These are phyloP conservation scores for Misopates orontium DNA, from an alignment of 257 asterid genomes.

Conservation along the genomic window DNA sequence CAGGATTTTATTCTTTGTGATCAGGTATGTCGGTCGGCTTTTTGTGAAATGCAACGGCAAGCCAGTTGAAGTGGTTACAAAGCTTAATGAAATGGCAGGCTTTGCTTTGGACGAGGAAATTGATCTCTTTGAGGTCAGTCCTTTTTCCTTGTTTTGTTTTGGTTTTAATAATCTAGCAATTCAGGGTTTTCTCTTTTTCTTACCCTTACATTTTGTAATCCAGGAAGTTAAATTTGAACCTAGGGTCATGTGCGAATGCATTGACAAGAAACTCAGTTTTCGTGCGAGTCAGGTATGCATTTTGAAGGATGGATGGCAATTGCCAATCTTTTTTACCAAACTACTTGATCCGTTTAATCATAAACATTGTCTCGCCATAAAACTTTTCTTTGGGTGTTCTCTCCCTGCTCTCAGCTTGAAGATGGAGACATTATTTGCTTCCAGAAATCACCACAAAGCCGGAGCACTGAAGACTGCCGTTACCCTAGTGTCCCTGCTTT, in stretches of 20 bases:
- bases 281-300: conserved; percentile 71
- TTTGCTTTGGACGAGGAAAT: conserved; percentile 87
- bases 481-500: conserved; percentile 83
- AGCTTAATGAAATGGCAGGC: conserved; percentile 90
- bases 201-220: conserved; percentile 62
- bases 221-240: conserved; percentile 98
- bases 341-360: too few species aligned
- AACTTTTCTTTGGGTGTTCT: conserved; percentile 21
- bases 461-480: conserved; percentile 68
- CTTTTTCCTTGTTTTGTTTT: too few species aligned
- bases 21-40: conserved; percentile 82
- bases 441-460: conserved; percentile 69
- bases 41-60: conserved; percentile 72
- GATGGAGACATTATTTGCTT: conserved; percentile 98
- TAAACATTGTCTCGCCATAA: neutral
- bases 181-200: neutral
- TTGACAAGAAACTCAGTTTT: conserved; percentile 70
- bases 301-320: too few species aligned
- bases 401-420: conserved; percentile 61
- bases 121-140: conserved; percentile 87
- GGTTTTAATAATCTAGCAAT: too few species aligned
- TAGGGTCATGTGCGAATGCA: conserved; percentile 90
- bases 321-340: neutral
- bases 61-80: conserved; percentile 67
- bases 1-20: conserved; percentile 6